Evolutionary conservation across 805 yeast species (phyloP).

Genomic region (Cyberlindnera mycetangii): DNA sequence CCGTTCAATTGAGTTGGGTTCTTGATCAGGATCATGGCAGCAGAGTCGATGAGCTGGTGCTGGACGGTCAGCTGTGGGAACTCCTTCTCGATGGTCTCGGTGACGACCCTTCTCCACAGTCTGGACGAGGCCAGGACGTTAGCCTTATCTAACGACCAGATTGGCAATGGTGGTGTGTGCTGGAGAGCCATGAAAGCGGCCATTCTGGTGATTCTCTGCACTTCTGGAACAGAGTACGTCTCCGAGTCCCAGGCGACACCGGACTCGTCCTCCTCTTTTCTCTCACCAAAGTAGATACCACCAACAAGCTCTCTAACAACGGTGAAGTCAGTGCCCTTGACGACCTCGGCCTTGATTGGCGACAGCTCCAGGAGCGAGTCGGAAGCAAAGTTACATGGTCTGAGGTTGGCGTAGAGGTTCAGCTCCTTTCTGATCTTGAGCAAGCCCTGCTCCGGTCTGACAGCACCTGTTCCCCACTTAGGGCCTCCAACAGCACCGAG

Average conservation of each 20-base stretch:
- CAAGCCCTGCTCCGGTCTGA: constrained; percentile 97
- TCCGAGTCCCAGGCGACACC: constrained; percentile 94
- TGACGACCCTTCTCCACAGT: constrained; percentile 93
- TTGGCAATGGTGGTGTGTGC: constrained; percentile 87
- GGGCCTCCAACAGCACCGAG: constrained; percentile 99
- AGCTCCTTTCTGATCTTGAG: constrained; percentile 92
- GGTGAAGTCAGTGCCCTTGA: constrained; percentile 84
- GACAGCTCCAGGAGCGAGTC: constrained; percentile 82
- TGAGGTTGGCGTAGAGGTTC: constrained; percentile 89
- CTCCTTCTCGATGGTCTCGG: constrained; percentile 77
- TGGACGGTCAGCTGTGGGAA: constrained; percentile 86
- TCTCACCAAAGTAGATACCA: constrained; percentile 96
- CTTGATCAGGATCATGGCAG: constrained; percentile 96
- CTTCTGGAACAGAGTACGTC: constrained; percentile 86
- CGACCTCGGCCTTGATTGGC: constrained; percentile 83
- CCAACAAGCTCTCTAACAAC: constrained; percentile 97
- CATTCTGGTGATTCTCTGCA: constrained; percentile 95
- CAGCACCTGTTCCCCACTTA: constrained; percentile 96
- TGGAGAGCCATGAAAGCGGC: constrained; percentile 96
- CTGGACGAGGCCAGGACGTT: constrained; percentile 95
- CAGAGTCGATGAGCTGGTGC: constrained; percentile 97
- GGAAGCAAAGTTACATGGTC: constrained; percentile 93
- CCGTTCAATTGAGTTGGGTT: constrained; percentile 91
- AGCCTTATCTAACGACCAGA: constrained; percentile 97
- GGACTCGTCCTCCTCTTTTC: constrained; percentile 85